Percentiles rank a stretch among this genome's conserved stretches.
Conservation (phyloP, 2,329 filamentous ascomycete genomes). For the Phialophora chinensis region DNA sequence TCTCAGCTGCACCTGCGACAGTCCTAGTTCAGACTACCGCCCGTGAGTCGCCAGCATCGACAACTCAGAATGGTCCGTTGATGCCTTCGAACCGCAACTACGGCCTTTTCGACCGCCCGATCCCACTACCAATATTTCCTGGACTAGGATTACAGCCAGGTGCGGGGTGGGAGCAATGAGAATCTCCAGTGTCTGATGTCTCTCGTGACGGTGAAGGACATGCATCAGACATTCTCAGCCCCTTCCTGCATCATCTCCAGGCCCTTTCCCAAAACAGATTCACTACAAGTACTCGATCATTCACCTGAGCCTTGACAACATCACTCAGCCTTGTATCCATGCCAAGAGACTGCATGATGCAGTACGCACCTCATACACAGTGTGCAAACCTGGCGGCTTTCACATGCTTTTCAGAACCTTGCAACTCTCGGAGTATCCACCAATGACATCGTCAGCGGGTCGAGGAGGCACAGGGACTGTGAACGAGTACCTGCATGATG, state of each 20-base stretch:
- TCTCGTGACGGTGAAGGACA: neutral
- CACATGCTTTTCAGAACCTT: slow-evolving; percentile 17
- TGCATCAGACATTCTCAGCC: neutral
- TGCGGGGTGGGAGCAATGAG: neutral
- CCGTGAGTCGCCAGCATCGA: neutral
- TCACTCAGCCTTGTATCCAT: neutral
- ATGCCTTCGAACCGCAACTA: slow-evolving; percentile 28
- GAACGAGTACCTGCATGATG: slow-evolving; percentile 19
- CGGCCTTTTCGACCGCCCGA: slow-evolving; percentile 28
- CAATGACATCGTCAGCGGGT: slow-evolving; percentile 21
- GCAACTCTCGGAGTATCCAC: slow-evolving; percentile 5
- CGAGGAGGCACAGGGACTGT: neutral
- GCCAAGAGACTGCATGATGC: too few species aligned
- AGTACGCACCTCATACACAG: too few species aligned
- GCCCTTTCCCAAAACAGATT: neutral
- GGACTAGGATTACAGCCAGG: neutral
- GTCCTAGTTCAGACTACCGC: neutral
- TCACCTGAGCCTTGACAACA: neutral
- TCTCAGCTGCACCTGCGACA: neutral
- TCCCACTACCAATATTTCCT: slow-evolving; percentile 5
- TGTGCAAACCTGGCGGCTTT: slow-evolving; percentile 10
- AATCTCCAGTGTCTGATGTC: neutral
- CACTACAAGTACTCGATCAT: neutral
- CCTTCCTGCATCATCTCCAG: neutral
- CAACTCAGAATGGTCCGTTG: slow-evolving; percentile 12